These are phyloP conservation scores for Plectosphaerella cucumerina DNA, from an alignment of 2,329 filamentous ascomycete species.

Conservation along the genomic window DNA sequence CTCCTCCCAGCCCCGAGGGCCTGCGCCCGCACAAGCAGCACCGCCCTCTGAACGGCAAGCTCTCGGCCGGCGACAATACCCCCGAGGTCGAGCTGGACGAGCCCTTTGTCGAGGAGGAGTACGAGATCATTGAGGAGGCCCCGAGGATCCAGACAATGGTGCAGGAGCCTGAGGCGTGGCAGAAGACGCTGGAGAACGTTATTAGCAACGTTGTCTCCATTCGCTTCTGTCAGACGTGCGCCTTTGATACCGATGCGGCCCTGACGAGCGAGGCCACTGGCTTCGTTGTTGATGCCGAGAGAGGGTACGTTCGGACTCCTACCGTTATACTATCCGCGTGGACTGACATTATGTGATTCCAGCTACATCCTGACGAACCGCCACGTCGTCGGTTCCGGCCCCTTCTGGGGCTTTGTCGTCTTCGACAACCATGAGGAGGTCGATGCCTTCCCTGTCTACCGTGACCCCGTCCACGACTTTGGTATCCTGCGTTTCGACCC, in stretches of 20 bases:
- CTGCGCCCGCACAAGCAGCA: conserved; percentile 36
- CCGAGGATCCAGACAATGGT: conserved; percentile 14
- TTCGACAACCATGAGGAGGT: conserved; percentile 99
- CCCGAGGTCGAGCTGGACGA: conserved; percentile 30
- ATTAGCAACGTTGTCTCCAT: conserved; percentile 98
- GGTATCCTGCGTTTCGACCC: conserved; percentile 96
- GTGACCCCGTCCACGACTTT: conserved; percentile 97
- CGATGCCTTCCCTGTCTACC: conserved; percentile 93
- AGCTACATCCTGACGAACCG: conserved; percentile 81
- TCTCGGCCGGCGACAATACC: conserved; percentile 45
- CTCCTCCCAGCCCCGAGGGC: conserved; percentile 35
- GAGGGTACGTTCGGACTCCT: conserved; percentile 53
- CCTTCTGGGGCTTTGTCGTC: conserved; percentile 97
- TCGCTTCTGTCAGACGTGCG: conserved; percentile 95
- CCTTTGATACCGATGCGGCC: conserved; percentile 95
- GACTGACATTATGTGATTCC: conserved; percentile 1
- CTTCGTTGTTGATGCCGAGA: conserved; percentile 93
- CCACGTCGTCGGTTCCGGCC: conserved; percentile 91
- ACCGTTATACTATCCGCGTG: background rate
- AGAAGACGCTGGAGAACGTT: conserved; percentile 89
- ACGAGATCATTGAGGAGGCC: conserved; percentile 32
- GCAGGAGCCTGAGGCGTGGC: conserved; percentile 63
- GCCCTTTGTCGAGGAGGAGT: conserved; percentile 22
- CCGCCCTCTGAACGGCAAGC: conserved; percentile 40
- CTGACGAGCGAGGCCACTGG: conserved; percentile 94